These are phyloP conservation scores for Wallacemonas sp. DNA, from an alignment of 208 protist species.

Conservation along the genomic window DNA sequence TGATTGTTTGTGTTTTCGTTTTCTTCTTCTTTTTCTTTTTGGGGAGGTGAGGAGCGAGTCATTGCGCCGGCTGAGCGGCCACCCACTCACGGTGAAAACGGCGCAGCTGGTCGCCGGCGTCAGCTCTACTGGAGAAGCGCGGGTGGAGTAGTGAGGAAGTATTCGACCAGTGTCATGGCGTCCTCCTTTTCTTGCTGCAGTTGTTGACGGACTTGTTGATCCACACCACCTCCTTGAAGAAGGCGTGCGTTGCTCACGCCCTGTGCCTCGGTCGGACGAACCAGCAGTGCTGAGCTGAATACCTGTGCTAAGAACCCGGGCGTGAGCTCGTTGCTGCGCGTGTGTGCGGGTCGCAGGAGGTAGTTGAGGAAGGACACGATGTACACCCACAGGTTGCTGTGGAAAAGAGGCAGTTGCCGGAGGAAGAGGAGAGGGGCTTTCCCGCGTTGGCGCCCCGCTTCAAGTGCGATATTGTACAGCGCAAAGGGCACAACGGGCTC, in stretches of 20 bases:
- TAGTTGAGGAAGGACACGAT: constrained; percentile 83
- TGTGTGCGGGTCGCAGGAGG: constrained; percentile 64
- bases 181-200: constrained; percentile 68
- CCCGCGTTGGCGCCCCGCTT: constrained; percentile 44
- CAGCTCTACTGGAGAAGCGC: constrained; percentile 23
- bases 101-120: too few species aligned
- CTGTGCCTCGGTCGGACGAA: constrained; percentile 31
- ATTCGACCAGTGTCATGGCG: constrained; percentile 64
- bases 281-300: constrained; percentile 66
- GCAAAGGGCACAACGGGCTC: constrained; percentile 78
- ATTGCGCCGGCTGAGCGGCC: too few species aligned
- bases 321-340: constrained; percentile 58
- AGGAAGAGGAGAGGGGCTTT: constrained; percentile 61
- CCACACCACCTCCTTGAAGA: constrained; percentile 44
- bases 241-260: constrained; percentile 22
- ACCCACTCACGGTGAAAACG: too few species aligned
- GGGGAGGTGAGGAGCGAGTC: too few species aligned
- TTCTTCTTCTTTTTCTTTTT: constrained; percentile 9
- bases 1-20: background rate
- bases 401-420: constrained; percentile 65
- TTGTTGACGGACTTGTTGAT: constrained; percentile 63
- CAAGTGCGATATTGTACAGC: constrained; percentile 56
- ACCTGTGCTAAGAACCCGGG: constrained; percentile 49
- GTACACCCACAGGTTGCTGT: constrained; percentile 87
- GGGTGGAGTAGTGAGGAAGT: constrained; percentile 71